Evolutionary conservation across 805 yeast species (phyloP), one percentile per base, ranked within the genome.

Genomic region (Suhomyces sp.): DNA sequence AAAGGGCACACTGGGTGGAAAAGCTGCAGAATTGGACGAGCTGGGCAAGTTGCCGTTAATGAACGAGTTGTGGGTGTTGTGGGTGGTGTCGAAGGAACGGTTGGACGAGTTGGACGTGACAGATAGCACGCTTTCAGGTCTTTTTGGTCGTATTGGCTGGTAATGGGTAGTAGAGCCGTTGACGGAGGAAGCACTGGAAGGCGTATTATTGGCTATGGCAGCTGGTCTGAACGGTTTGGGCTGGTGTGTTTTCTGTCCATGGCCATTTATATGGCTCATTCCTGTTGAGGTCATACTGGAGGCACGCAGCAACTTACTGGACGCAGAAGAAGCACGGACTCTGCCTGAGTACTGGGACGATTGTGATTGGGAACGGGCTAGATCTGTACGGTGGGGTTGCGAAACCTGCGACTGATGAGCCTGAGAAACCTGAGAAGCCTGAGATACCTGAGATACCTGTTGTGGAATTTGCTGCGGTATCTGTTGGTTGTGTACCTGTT

Each of bases 101-200:
- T 58, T 64, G 42, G 77, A 72, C 6, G 75, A 68, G 48, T 68
- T 71, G 1, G 77, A 74, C 6, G 76, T 63, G 5, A 73, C 59
- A 6, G 78, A 73, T 50, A 74, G 54, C 19, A 70, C 77, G 52
- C 77, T 71, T 54, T 73, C 76, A 4, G 79, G 77, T 29, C 79
- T 52, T 41, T 64, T 59, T 2, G 74, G 74, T 22, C 73, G 63
- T 46, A 60, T 57, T 22, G 63, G 63, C 47, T 58, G 69, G 55
- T 60, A 57, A 29, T 64, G 67, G 8, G 60, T 51, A 15, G 44
- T 46, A 12, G 35, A 8, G 10, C 47, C 50, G 23, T 15, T 44
- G 31, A 17, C 31, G 8, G 49, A 33, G 19, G 40, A 33, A 2
- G 51, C 17, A 2, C 51, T 41, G 1, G 54, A 52, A 4, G 44